Evolutionary conservation across 1,284 basidiomycete species (phyloP).

Genomic region (Ceratobasidium sp.): DNA sequence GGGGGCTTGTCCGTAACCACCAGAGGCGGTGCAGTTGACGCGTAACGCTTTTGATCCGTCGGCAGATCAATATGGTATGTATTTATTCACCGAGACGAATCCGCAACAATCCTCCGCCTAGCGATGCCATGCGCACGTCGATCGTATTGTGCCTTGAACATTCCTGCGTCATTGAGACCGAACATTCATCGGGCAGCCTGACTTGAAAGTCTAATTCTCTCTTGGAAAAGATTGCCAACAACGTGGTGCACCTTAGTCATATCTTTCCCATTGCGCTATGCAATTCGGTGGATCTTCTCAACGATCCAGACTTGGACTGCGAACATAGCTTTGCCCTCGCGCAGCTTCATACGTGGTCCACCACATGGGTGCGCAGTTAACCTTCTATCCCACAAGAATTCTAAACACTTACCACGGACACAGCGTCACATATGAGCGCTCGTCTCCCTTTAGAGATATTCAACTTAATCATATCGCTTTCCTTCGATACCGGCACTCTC

Average conservation of each 20-base stretch:
- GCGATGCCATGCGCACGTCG: not conserved
- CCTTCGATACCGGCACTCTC: not conserved
- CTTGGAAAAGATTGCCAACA: not conserved
- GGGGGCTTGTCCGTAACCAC: constrained; percentile 10
- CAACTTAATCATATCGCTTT: constrained; percentile 3
- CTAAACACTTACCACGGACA: not conserved
- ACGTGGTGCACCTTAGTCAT: constrained; percentile 5
- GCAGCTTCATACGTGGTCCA: not conserved
- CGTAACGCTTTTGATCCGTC: constrained; percentile 7
- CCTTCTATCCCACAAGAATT: not conserved
- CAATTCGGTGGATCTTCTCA: not conserved
- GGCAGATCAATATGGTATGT: not conserved
- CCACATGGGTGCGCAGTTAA: constrained; percentile 15
- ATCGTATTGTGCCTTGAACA: not conserved
- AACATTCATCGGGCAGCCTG: not conserved
- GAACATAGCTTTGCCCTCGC: not conserved
- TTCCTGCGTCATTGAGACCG: not conserved
- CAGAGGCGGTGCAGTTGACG: constrained; percentile 24
- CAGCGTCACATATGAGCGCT: constrained; percentile 3
- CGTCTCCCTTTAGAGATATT: constrained; percentile 15
- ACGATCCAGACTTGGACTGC: not conserved
- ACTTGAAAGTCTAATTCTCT: not conserved
- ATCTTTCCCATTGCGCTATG: not conserved
- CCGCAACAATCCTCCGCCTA: too few relatives aligned
- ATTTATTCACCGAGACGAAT: too few relatives aligned